A percentile compares a stretch with the other conserved stretches of the same genome.
Conservation (phyloP, 2,329 filamentous ascomycete genomes). For the Harringtonia lauricola region DNA sequence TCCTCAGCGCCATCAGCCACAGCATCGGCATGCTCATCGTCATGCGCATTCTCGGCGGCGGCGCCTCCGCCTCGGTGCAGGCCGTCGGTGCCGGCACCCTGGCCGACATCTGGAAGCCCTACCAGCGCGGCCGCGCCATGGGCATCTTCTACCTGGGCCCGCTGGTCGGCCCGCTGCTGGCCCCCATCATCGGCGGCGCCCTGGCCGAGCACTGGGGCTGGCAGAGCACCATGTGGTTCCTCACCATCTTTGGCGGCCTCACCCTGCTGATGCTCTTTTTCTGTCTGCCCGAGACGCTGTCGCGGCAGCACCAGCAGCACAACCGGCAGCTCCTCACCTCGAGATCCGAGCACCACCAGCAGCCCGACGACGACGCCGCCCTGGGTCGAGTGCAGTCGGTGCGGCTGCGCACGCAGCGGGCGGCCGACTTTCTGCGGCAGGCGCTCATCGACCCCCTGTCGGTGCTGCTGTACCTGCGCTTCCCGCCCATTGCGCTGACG, state of each 20-base stretch:
- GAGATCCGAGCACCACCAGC: not conserved
- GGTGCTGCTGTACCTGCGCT: constrained; percentile 60
- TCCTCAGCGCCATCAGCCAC: constrained; percentile 56
- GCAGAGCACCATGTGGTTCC: constrained; percentile 70
- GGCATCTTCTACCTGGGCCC: constrained; percentile 73
- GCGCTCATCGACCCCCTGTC: constrained; percentile 61
- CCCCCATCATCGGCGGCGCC: constrained; percentile 66
- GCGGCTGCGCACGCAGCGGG: constrained; percentile 41
- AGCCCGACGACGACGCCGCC: not conserved
- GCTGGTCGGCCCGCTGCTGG: constrained; percentile 60
- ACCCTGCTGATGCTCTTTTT: constrained; percentile 46
- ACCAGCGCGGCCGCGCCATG: constrained; percentile 69
- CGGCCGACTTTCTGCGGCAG: constrained; percentile 42
- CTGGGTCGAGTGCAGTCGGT: constrained; percentile 47
- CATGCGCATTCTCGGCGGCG: constrained; percentile 63
- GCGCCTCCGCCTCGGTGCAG: constrained; percentile 69
- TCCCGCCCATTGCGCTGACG: constrained; percentile 61
- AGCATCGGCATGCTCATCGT: constrained; percentile 66
- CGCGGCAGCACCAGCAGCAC: constrained; percentile 15
- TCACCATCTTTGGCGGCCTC: constrained; percentile 56
- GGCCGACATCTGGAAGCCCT: constrained; percentile 66
- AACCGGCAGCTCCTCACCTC: not conserved
- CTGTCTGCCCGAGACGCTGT: constrained; percentile 55
- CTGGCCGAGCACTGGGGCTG: constrained; percentile 60
- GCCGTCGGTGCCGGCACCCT: constrained; percentile 77